Conservation (phyloP, 371 early-diverging fungal species). For the Batrachochytrium dendrobatidis region DNA sequence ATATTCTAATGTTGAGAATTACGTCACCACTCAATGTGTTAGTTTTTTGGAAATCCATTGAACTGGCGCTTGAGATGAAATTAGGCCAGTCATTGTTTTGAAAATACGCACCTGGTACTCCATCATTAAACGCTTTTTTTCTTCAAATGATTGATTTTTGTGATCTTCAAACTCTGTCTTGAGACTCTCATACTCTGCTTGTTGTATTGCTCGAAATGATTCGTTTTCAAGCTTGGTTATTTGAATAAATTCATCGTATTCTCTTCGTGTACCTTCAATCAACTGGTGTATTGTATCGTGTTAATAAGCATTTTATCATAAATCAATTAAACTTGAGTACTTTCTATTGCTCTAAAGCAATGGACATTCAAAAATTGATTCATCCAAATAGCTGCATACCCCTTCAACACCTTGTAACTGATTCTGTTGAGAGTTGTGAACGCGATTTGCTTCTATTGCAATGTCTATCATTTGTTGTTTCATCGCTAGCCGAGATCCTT, state of each 20-base stretch:
- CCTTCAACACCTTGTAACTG: slow-evolving; percentile 51
- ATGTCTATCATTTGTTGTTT: slow-evolving; percentile 38
- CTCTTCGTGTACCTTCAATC: slow-evolving; percentile 42
- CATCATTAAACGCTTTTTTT: slow-evolving; percentile 37
- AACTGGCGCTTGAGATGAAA: not conserved
- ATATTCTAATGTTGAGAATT: slow-evolving; percentile 32
- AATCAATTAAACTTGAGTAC: not conserved
- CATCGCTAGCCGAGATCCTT: slow-evolving; percentile 17
- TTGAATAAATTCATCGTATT: slow-evolving; percentile 52
- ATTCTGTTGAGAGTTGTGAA: slow-evolving; percentile 47
- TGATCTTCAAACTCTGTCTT: slow-evolving; percentile 31
- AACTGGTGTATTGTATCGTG: slow-evolving; percentile 33
- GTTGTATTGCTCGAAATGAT: slow-evolving; percentile 26
- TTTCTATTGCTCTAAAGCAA: slow-evolving; percentile 9
- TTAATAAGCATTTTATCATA: slow-evolving; percentile 6
- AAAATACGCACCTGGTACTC: slow-evolving; percentile 34
- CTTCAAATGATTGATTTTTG: slow-evolving; percentile 38
- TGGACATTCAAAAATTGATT: not conserved
- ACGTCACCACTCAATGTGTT: not conserved
- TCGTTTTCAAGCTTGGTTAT: slow-evolving; percentile 47
- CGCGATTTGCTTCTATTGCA: slow-evolving; percentile 37
- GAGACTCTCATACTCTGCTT: slow-evolving; percentile 38
- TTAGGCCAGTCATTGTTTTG: not conserved
- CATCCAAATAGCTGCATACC: too few species aligned
- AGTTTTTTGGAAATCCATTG: not conserved